A percentile compares a stretch with the other conserved stretches of the same genome.
Conservation (phyloP, 257 asterid species). For the Petunia secreta region DNA sequence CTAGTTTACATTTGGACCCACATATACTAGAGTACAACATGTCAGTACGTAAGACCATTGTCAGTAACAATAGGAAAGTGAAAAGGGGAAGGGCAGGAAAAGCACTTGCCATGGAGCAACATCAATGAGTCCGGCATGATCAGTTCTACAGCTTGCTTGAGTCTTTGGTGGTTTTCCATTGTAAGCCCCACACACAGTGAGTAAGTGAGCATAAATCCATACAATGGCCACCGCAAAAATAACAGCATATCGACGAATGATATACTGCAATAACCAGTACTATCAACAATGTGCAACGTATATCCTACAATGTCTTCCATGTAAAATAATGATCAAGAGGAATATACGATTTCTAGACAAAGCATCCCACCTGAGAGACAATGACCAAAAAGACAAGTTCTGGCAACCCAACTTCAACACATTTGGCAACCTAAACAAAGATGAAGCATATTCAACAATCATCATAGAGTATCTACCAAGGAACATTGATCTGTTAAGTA, state of each 20-base stretch:
- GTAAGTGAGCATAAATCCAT: slow-evolving; percentile 88
- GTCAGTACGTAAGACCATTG: background rate
- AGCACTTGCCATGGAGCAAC: slow-evolving; percentile 80
- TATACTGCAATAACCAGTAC: slow-evolving; percentile 56
- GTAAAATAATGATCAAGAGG: slow-evolving; percentile 5
- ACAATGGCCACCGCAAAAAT: slow-evolving; percentile 76
- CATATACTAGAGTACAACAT: background rate
- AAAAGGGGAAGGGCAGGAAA: background rate
- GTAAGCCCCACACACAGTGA: slow-evolving; percentile 94
- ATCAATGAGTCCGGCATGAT: slow-evolving; percentile 84
- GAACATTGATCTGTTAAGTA: no score
- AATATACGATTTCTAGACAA: background rate
- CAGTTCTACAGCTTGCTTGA: slow-evolving; percentile 88
- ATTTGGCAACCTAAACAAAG: slow-evolving; percentile 68
- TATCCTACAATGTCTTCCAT: background rate
- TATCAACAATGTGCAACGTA: background rate
- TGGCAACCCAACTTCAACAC: slow-evolving; percentile 77
- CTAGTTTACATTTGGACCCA: background rate
- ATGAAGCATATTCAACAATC: background rate
- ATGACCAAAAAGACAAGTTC: slow-evolving; percentile 57
- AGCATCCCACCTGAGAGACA: slow-evolving; percentile 61
- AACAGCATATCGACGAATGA: slow-evolving; percentile 80
- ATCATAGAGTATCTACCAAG: background rate
- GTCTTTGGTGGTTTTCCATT: slow-evolving; percentile 75
- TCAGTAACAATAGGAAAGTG: slow-evolving; percentile 10